Evolutionary conservation across 345 rosid species (phyloP).

Genomic region (Citrus glauca): DNA sequence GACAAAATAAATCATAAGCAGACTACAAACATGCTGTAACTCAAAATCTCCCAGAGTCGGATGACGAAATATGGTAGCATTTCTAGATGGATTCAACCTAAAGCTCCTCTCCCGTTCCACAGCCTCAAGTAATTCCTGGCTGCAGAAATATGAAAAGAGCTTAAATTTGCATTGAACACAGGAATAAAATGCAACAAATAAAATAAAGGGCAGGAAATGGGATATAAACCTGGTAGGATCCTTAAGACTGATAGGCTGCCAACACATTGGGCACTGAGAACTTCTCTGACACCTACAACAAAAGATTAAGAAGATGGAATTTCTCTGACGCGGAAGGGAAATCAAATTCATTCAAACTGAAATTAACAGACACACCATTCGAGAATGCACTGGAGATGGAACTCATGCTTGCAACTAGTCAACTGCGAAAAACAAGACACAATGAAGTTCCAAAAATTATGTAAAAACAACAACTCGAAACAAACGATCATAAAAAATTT

Average conservation of each 20-base stretch:
- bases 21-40: slow-evolving; percentile 73
- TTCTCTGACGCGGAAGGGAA: slow-evolving; percentile 78
- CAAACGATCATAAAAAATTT: neutral
- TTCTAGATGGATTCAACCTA: slow-evolving; percentile 70
- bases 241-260: slow-evolving; percentile 89
- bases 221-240: slow-evolving; percentile 69
- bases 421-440: slow-evolving; percentile 40
- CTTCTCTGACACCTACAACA: slow-evolving; percentile 91
- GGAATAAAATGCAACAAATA: neutral
- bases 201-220: neutral
- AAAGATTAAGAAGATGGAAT: slow-evolving; percentile 31
- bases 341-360: neutral
- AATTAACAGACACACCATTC: slow-evolving; percentile 61
- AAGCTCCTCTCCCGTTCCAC: slow-evolving; percentile 79
- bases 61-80: slow-evolving; percentile 87
- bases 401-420: slow-evolving; percentile 95
- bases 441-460: neutral
- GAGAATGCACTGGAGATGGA: slow-evolving; percentile 94
- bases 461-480: neutral
- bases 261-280: slow-evolving; percentile 98
- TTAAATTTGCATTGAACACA: slow-evolving; percentile 5
- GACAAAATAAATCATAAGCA: slow-evolving; percentile 7
- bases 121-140: slow-evolving; percentile 93
- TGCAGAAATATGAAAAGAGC: slow-evolving; percentile 25
- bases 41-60: slow-evolving; percentile 96